These are phyloP conservation scores for Dalechampia spathulata DNA, from an alignment of 441 rosid species.

Conservation along the genomic window DNA sequence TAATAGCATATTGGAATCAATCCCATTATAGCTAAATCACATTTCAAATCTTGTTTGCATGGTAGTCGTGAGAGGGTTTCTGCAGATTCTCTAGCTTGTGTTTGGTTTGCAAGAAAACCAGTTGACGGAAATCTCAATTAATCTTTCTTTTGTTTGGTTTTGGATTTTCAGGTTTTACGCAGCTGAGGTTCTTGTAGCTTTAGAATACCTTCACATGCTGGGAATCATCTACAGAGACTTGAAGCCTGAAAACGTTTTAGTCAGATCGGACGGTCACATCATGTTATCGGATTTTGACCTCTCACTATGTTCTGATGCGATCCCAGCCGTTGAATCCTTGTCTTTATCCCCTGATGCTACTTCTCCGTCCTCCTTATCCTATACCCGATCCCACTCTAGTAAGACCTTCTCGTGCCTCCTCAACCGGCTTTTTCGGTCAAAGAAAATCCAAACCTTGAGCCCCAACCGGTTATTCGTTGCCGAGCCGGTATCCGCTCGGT, in stretches of 20 bases:
- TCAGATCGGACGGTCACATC: conserved; percentile 79
- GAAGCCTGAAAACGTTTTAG: conserved; percentile 83
- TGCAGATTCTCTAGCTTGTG: no score
- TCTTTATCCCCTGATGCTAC: conserved; percentile 14
- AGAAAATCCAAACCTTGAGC: conserved; percentile 46
- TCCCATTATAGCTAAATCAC: no score
- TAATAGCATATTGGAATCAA: no score
- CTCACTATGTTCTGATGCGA: conserved; percentile 67
- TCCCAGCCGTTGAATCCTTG: conserved; percentile 24
- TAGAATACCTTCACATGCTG: conserved; percentile 66
- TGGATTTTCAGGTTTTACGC: conserved; percentile 52
- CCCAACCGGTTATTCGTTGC: conserved; percentile 65
- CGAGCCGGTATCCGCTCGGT: conserved; percentile 48
- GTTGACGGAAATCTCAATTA: background rate
- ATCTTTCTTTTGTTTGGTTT: no score
- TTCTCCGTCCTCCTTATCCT: conserved; percentile 14
- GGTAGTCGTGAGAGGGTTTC: no score
- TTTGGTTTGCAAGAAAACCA: conserved; percentile 5
- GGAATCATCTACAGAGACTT: conserved; percentile 86
- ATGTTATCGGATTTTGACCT: conserved; percentile 93
- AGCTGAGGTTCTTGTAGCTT: conserved; percentile 80
- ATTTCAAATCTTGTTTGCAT: no score
- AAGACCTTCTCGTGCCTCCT: conserved; percentile 37
- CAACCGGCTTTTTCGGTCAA: conserved; percentile 44
- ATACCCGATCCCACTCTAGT: conserved; percentile 21